Percentiles rank a stretch among this genome's conserved stretches.
phyloP scores from a whole-genome alignment of 495 filamentous ascomycete species.

The Bacidia rubella region DNA sequence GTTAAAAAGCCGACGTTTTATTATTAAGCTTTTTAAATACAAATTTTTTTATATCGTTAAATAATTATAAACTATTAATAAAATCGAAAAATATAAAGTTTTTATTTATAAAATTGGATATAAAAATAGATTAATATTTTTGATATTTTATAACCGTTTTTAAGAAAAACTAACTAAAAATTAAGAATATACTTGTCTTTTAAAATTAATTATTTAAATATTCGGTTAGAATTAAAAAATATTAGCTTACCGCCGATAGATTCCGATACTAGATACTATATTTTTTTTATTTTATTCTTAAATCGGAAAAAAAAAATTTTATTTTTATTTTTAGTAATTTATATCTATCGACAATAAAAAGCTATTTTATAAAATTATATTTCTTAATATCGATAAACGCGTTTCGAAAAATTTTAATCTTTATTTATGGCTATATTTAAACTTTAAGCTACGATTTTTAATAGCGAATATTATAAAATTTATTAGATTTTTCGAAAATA shows the following conservation, averaged over 20 bases:
- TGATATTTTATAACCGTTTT: background rate
- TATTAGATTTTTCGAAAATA: no score
- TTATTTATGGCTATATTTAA: background rate
- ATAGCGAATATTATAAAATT: background rate
- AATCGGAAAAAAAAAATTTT: background rate
- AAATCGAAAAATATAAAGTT: background rate
- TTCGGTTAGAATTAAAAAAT: no score
- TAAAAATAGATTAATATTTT: background rate
- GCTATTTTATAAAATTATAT: background rate
- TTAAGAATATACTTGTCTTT: no score
- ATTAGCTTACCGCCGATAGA: no score
- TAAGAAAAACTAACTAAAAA: no score
- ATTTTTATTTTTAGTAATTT: background rate
- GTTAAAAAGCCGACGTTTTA: no score
- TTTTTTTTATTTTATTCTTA: background rate
- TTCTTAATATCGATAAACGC: background rate
- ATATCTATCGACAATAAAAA: background rate
- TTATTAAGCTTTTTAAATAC: no score
- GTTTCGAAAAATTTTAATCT: constrained; percentile 1
- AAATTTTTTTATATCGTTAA: background rate
- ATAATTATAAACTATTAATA: background rate
- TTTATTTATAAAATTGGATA: background rate
- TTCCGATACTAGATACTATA: background rate
- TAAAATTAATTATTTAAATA: no score
- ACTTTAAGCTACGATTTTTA: background rate